A percentile compares a stretch with the other conserved stretches of the same genome.
These are phyloP conservation scores for Exophiala calicioides DNA, from an alignment of 2,329 filamentous ascomycete genomes.

Conservation along the genomic window DNA sequence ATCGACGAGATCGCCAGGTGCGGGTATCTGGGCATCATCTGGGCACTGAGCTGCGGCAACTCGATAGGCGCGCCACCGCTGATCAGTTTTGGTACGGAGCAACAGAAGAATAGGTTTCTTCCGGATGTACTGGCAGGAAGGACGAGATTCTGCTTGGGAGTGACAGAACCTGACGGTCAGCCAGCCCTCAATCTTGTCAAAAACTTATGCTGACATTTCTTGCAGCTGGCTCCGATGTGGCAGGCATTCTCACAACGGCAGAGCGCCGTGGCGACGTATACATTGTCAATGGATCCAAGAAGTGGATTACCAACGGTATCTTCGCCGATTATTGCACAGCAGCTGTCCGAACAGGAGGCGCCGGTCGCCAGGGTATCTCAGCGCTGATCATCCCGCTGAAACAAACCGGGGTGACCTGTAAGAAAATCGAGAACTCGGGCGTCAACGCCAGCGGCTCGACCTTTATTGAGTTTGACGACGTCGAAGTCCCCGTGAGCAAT, in stretches of 20 bases:
- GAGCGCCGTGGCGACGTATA: slow-evolving; percentile 45
- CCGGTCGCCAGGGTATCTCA: slow-evolving; percentile 82
- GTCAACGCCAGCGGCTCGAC: slow-evolving; percentile 83
- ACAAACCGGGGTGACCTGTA: slow-evolving; percentile 83
- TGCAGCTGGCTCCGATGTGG: slow-evolving; percentile 63
- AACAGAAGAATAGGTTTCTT: slow-evolving; percentile 50
- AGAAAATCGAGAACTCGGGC: slow-evolving; percentile 99
- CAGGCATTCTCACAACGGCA: slow-evolving; percentile 63
- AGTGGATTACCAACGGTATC: slow-evolving; percentile 99
- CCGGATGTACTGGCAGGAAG: slow-evolving; percentile 59
- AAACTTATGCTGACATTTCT: neutral
- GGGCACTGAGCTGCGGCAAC: slow-evolving; percentile 37
- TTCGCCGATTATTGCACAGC: slow-evolving; percentile 98
- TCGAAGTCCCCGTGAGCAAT: slow-evolving; percentile 83
- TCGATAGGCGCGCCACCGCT: slow-evolving; percentile 38
- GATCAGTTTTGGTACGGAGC: slow-evolving; percentile 35
- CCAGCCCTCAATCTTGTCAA: neutral
- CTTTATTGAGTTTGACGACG: slow-evolving; percentile 72
- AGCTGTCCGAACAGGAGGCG: slow-evolving; percentile 75
- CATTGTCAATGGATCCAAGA: slow-evolving; percentile 86
- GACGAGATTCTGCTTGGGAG: slow-evolving; percentile 61
- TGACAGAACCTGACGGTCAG: slow-evolving; percentile 48
- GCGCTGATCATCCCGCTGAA: slow-evolving; percentile 93
- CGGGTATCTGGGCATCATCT: slow-evolving; percentile 37
- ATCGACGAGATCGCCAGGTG: slow-evolving; percentile 42